Base-by-base conservation (phyloP, 371 early-diverging fungal genomes). In the Mortierella sp. region DNA sequence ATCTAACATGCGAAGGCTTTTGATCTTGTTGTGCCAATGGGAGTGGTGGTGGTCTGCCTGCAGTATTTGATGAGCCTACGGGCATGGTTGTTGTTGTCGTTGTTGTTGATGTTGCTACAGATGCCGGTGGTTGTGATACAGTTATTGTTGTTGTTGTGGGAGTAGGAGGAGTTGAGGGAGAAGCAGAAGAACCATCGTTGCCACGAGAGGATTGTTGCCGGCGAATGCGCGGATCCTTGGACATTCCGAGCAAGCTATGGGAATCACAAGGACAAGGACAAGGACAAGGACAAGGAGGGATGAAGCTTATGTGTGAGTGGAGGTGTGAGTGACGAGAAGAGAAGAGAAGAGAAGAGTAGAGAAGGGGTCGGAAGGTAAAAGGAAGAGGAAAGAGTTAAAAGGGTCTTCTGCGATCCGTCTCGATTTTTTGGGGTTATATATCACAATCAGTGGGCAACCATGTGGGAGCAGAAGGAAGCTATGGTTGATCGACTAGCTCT, bases 151-250 rank as follows among this genome's bases (percentile, higher is more conserved):
- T n/a, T 21, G 28, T 58, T n/a, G 58, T 9, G 24, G 38, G 68
- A 21, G 24, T 34, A 3, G 38, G 68, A 24, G 68, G 68, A 0
- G 68, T 65, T 38, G 68, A 65, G 24, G 68, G 34, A 21, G 63
- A 65, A 8, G 21, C 34, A 9, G 68, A 38, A 10, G 68, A 65
- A 0, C 7, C 65, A 38, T 65, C 31, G 63, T 71, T 26, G 26
- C 47, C 19, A 44, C 26, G 44, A 9, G 50, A 45, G 52, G 19
- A 38, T 26, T 38, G 72, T 47, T 38, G 31, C 45, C 31, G n/a
- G 13, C 72, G 47, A 1, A 47, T 26, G 47, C 72, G 72, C 24
- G 72, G 48, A 71, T 71, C 44, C 72, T 71, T 47, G 16, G 44
- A 48, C 48, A 71, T 47, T n/a, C n/a, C 16, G 47, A 71, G 72